Evolutionary conservation across 148 eudicot species (phyloP), one percentile per base, ranked within the genome.

Genomic region (Spergularia marina): DNA sequence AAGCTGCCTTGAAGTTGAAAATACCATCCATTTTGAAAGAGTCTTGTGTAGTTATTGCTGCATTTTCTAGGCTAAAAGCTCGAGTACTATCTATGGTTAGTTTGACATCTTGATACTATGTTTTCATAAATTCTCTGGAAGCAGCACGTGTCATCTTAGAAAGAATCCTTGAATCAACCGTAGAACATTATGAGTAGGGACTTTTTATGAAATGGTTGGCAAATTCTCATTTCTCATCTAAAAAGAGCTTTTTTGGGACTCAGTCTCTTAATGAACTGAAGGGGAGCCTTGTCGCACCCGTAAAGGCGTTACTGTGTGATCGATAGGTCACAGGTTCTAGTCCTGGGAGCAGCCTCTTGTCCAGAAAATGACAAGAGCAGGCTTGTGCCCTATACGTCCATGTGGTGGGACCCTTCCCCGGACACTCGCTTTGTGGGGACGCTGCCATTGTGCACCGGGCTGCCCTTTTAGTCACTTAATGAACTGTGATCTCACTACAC

Each of bases 21-120:
- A 68, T 80, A 69, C 74, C 87, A 36, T 82, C 85, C 71, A 21
- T 68, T 21, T 75, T 82, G 74, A 78, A 73, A 74, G 79, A 81
- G 52, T 78, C 83, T 6, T 76, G 83, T 74, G 82, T 85, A 72
- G 83, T 92, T 78, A 72, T 84, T 78, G 90, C 92, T 58, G 84
- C 92, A 69, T 69, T 92, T 55, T 92, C 90, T 73, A 89, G 98
- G 81, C 75, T 96, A 71, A 92, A 96, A 84, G 90, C 98, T 61
- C 87, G 87, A 83, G 86, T 80, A 49, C 73, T 96, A 68, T 83
- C 97, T 68, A 92, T 96, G 83, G 99, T 96, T 86, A 85, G 99
- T 88, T 71, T 71, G 53, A 76, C 76, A 71, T 15, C 10, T 67
- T 70, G 36, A 30, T 30, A 30, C 36, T 30, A 30, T 30, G 59